phyloP scores from a whole-genome alignment of 768 basidiomycete species.

The Naganishia randhawae region DNA sequence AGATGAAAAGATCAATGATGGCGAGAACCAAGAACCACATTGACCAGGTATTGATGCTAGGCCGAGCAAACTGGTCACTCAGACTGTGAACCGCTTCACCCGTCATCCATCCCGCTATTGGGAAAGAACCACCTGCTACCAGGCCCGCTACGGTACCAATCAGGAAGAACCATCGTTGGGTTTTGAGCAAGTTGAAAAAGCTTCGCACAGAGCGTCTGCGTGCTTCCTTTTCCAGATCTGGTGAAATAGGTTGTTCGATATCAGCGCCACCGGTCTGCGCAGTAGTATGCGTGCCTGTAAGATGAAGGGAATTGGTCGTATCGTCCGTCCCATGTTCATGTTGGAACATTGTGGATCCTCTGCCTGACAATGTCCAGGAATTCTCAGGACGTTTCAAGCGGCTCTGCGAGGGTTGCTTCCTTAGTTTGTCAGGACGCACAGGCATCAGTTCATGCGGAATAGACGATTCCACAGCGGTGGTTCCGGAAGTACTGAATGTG shows the following conservation, averaged over 20 bases:
- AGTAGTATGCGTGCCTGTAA: neutral
- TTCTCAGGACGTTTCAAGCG: slow-evolving; percentile 9
- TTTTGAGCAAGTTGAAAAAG: slow-evolving; percentile 27
- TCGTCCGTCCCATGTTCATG: neutral
- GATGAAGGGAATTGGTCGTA: neutral
- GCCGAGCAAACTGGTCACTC: slow-evolving; percentile 27
- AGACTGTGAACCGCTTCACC: slow-evolving; percentile 40
- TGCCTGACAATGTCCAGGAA: neutral
- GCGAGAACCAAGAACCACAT: slow-evolving; percentile 46
- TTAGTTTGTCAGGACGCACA: neutral
- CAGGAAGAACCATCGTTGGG: slow-evolving; percentile 28
- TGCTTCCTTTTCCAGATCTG: slow-evolving; percentile 13
- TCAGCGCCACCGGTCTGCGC: neutral
- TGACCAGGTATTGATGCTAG: slow-evolving; percentile 36
- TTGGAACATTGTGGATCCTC: slow-evolving; percentile 11
- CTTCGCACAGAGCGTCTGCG: slow-evolving; percentile 27
- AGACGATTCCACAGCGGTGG: neutral
- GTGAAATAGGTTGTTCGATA: slow-evolving; percentile 6
- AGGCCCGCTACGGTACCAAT: slow-evolving; percentile 34
- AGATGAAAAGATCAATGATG: slow-evolving; percentile 33
- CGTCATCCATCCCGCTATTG: slow-evolving; percentile 40
- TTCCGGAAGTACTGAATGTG: slow-evolving; percentile 11
- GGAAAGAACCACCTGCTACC: slow-evolving; percentile 36
- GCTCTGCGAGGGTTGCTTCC: neutral
- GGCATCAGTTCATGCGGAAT: neutral